Percentiles rank a stretch among this genome's conserved stretches.
Evolutionary conservation across 2,329 filamentous ascomycete species (phyloP).

Genomic region (Paraphoma chrysanthemicola): DNA sequence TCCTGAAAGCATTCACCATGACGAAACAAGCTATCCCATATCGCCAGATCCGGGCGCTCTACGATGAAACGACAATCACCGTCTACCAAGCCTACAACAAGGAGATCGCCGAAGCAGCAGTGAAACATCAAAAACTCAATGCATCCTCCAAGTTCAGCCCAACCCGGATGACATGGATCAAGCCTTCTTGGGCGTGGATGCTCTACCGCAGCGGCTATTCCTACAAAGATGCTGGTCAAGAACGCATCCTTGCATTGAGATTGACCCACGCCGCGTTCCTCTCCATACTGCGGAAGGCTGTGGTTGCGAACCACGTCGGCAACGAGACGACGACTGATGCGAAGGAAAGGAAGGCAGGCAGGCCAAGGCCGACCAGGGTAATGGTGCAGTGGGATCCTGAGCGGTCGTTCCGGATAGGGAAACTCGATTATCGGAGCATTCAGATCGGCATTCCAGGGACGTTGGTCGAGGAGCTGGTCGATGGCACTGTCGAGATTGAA

Average conservation of each 20-base stretch:
- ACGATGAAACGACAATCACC: conserved; percentile 61
- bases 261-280: conserved; percentile 61
- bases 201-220: conserved; percentile 69
- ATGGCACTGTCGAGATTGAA: conserved; percentile 63
- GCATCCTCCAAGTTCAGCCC: conserved; percentile 61
- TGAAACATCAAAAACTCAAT: conserved; percentile 59
- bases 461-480: conserved; percentile 56
- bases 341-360: not conserved
- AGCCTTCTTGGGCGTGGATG: conserved; percentile 70
- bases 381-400: conserved; percentile 72
- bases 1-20: not conserved
- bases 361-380: conserved; percentile 43
- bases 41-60: conserved; percentile 61
- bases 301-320: conserved; percentile 20
- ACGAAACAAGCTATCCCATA: conserved; percentile 10
- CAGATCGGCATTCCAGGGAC: conserved; percentile 65
- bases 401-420: conserved; percentile 54
- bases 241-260: conserved; percentile 63
- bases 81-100: conserved; percentile 68
- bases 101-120: conserved; percentile 61
- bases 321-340: not conserved
- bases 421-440: conserved; percentile 62
- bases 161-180: conserved; percentile 71
- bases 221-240: conserved; percentile 62
- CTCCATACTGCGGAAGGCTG: conserved; percentile 51